Percentiles rank a stretch among this genome's conserved stretches.
These are phyloP conservation scores for Termitomyces heimii DNA, from an alignment of 768 basidiomycete genomes.

Conservation along the genomic window DNA sequence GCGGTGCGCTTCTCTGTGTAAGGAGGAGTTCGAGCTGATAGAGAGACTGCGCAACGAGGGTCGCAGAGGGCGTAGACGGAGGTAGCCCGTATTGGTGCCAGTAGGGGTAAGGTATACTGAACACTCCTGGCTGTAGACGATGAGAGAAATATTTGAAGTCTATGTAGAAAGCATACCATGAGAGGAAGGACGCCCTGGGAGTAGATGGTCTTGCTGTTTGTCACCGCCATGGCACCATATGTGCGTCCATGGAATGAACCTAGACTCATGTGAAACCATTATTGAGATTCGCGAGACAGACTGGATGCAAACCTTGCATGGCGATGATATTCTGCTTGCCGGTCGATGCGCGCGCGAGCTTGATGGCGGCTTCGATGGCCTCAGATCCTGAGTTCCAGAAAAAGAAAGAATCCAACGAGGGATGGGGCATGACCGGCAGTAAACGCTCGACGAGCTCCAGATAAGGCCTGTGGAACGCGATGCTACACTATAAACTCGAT, in stretches of 20 bases:
- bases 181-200: constrained; percentile 72
- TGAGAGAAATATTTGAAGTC: neutral
- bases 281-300: neutral
- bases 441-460: constrained; percentile 81
- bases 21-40: constrained; percentile 78
- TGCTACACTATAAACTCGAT: constrained; percentile 59
- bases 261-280: constrained; percentile 14
- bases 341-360: constrained; percentile 77
- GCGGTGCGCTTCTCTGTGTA: constrained; percentile 72
- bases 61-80: constrained; percentile 45
- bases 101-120: constrained; percentile 80
- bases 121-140: constrained; percentile 67
- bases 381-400: constrained; percentile 97
- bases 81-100: constrained; percentile 80
- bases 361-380: constrained; percentile 85
- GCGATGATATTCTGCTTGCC: constrained; percentile 82
- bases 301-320: constrained; percentile 63
- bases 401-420: constrained; percentile 92
- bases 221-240: constrained; percentile 88
- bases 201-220: constrained; percentile 92
- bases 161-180: constrained; percentile 47
- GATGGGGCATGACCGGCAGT: constrained; percentile 84
- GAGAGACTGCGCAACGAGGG: constrained; percentile 58
- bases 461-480: constrained; percentile 84
- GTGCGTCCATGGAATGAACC: constrained; percentile 91